Evolutionary conservation across 2,329 filamentous ascomycete species (phyloP), one percentile per base, ranked within the genome.

Genomic region (Ceratocystiopsis sp.): DNA sequence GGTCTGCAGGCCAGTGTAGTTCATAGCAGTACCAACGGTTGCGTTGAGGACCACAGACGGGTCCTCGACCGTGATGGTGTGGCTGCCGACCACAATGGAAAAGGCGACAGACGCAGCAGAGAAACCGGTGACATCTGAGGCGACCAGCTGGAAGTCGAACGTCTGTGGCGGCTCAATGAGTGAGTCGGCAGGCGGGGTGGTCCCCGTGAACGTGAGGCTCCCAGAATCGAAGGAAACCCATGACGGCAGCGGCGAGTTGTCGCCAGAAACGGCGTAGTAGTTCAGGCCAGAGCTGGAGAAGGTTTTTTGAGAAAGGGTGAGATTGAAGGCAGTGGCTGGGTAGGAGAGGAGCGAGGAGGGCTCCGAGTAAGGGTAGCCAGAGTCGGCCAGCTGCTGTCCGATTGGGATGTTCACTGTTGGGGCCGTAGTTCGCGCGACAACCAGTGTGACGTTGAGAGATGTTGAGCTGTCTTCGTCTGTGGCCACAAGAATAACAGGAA

Each of bases 231-330:
- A 94, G n/a, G 63, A 63, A 38, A 93, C 64, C 86, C 86, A 94
- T 1, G 84, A 78, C 17, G 86, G 86, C 34, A 94, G 63, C 34
- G 86, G 85, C n/a, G 81, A 83, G 53, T 83, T 82, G 53, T 89
- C 73, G 6, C 67, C 68, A 4, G 83, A 80, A 3, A 80, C 76
- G 10, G 84, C 83, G 55, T 91, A 89, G 58, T 86, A 93, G 45
- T 75, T 74, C 41, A 78, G 67, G 15, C 60, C 62, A 0, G 62
- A 60, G 37, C 69, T 61, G n/a, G 64, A 63, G 56, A 93, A 93
- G 0, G 80, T 84, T 16, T 73, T 60, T 6, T 54, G 50, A 38
- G 69, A 61, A 49, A 79, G 75, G 2, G 58, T 55, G 48, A 76
- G 73, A 7, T 59, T 59, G 57, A 79, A 76, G 5, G 59, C 51